Base-by-base conservation (phyloP, 1,284 basidiomycete genomes). In the Mixia osmundae region DNA sequence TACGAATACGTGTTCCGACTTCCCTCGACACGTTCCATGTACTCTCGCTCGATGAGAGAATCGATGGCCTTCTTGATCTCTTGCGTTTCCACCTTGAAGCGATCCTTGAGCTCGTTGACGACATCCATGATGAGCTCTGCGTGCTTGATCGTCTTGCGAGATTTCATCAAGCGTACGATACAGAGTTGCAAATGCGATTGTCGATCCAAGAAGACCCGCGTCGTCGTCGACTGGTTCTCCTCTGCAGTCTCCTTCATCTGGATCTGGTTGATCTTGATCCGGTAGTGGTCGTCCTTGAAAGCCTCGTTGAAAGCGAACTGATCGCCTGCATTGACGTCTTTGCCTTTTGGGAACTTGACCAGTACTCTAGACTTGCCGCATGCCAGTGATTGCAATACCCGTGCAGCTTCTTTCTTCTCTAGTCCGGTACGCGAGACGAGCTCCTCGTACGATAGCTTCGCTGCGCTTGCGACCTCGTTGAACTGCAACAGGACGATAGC, bases 101-200 rank as follows among this genome's bases (percentile, higher is more conserved):
- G 74, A 25, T 59, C 68, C 55, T 72, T 75, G 38, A 94, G 76
- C 30, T 75, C 43, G 51, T 61, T 60, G 68, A 67, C 54, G 3
- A 60, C 58, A 14, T 55, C 55, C 47, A 63, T 61, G 24, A 63
- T 54, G 36, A 91, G 69, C 19, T 76, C 73, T 44, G 71, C 69
- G 24, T 71, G 65, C 54, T 76, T 76, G 50, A 89, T 62, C 54
- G 72, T 72, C 59, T 87, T 91, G 48, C 71, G 68, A 3, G 71
- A 72, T 55, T 94, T 94, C 82, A 94, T 87, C 51, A 89, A 72
- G 3, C 83, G 71, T 25, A 91, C 83, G 45, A 94, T 87, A 5
- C 85, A 83, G 0, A 85, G 83, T 48, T 95, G 85, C 19, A 95
- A 62, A 35, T 76, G 71, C 43, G 75, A 67, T 42, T 76, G 74